A percentile compares a stretch with the other conserved stretches of the same genome.
phyloP scores from a whole-genome alignment of 2,329 filamentous ascomycete genomes.

The Phialemoniopsis sp. region DNA sequence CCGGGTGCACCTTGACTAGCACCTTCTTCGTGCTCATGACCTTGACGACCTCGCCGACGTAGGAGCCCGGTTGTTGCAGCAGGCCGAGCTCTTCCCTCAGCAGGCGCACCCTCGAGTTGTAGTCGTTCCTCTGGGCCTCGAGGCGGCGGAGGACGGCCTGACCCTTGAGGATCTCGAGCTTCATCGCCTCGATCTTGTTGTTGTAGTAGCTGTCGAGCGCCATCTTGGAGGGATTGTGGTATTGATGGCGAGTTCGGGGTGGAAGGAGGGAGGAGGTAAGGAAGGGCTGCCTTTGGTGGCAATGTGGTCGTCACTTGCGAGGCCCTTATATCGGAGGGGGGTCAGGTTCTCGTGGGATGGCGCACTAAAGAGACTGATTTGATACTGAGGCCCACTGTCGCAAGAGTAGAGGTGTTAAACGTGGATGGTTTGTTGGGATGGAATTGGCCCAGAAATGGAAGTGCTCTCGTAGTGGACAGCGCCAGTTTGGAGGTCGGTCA shows the following conservation, averaged over 20 bases:
- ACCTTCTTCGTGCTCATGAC: slow-evolving; percentile 99
- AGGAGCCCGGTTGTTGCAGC: slow-evolving; percentile 94
- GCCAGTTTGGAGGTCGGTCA: too few relatives aligned
- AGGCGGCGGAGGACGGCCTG: slow-evolving; percentile 92
- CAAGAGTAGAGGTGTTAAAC: too few relatives aligned
- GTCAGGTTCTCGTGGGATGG: too few relatives aligned
- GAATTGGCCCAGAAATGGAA: too few relatives aligned
- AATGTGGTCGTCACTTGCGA: too few relatives aligned
- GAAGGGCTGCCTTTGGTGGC: slow-evolving; percentile 6
- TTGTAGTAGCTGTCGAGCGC: slow-evolving; percentile 99
- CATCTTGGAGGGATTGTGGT: slow-evolving; percentile 58
- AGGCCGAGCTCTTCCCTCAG: slow-evolving; percentile 92
- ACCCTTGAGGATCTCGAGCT: slow-evolving; percentile 99
- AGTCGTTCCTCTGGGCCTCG: slow-evolving; percentile 97
- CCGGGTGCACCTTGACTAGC: slow-evolving; percentile 96
- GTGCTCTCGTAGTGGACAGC: too few relatives aligned
- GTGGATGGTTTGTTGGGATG: too few relatives aligned
- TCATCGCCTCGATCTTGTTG: slow-evolving; percentile 99
- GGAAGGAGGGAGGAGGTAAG: background rate
- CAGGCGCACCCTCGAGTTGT: slow-evolving; percentile 95
- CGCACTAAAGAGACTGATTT: too few relatives aligned
- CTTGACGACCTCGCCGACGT: slow-evolving; percentile 99
- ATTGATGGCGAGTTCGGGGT: background rate
- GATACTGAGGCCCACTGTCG: too few relatives aligned
- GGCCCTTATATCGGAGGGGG: too few relatives aligned